Evolutionary conservation across 1,284 basidiomycete species (phyloP).

Genomic region (Cerrena zonata): DNA sequence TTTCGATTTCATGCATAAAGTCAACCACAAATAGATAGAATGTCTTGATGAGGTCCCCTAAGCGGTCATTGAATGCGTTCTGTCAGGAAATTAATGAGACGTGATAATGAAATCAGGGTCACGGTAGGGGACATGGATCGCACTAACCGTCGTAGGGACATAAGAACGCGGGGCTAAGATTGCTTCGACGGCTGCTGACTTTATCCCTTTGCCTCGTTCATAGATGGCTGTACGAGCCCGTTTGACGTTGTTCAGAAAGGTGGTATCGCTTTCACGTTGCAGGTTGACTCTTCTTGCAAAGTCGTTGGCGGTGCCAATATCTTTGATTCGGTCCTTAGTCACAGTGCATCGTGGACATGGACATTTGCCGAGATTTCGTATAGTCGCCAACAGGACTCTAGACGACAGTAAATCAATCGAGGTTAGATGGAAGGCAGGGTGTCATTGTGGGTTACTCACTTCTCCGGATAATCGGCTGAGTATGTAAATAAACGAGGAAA

Average conservation of each 20-base stretch:
- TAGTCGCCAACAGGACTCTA: conserved; percentile 26
- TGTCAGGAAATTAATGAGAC: conserved; percentile 12
- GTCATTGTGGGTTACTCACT: conserved; percentile 14
- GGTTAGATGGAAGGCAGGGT: background rate
- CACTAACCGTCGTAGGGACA: conserved; percentile 1
- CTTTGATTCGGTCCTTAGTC: conserved; percentile 6
- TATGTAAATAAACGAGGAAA: conserved; percentile 18
- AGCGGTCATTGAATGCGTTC: conserved; percentile 30
- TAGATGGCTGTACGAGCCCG: background rate
- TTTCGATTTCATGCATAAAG: conserved; percentile 25
- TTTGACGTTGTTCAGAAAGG: background rate
- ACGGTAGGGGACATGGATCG: too few species aligned
- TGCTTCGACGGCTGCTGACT: background rate
- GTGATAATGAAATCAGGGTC: too few species aligned
- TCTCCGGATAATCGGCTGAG: conserved; percentile 29
- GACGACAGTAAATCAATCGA: conserved; percentile 3
- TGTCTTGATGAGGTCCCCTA: conserved; percentile 13
- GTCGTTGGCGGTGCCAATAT: background rate
- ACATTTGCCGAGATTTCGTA: conserved; percentile 21
- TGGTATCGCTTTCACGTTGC: background rate
- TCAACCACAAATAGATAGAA: conserved; percentile 19
- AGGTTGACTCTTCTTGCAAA: background rate
- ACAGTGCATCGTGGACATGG: conserved; percentile 26
- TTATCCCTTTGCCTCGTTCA: background rate
- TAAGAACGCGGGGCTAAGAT: background rate